Percentiles rank a stretch among this genome's conserved stretches.
These are phyloP conservation scores for Lichtheimia ramosa DNA, from an alignment of 371 early-diverging fungal species.

Conservation along the genomic window DNA sequence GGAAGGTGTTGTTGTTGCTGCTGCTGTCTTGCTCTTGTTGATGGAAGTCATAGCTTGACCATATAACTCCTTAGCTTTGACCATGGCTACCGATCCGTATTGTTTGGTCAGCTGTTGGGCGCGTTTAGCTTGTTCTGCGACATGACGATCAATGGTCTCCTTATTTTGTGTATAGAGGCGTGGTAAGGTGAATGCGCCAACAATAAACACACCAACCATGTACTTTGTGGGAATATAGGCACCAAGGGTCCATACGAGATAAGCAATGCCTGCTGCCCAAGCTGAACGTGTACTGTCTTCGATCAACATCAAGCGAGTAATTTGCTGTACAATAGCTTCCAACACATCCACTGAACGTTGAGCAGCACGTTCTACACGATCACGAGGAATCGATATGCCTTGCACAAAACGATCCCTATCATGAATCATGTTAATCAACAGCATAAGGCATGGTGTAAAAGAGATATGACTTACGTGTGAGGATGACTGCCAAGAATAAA, in stretches of 20 bases:
- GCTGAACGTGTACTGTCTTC: conserved; percentile 54
- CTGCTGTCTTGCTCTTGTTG: conserved; percentile 1
- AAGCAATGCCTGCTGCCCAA: conserved; percentile 46
- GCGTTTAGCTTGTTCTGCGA: conserved; percentile 35
- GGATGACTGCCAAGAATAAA: conserved; percentile 50
- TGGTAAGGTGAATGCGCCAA: conserved; percentile 50
- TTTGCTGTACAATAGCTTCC: conserved; percentile 47
- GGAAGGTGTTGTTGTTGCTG: too few species aligned
- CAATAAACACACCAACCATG: conserved; percentile 44
- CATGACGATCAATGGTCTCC: conserved; percentile 49
- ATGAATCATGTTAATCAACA: too few species aligned
- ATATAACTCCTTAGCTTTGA: conserved; percentile 29
- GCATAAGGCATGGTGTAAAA: not conserved
- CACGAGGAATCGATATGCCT: conserved; percentile 25
- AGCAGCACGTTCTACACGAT: conserved; percentile 36
- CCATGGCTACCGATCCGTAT: conserved; percentile 32
- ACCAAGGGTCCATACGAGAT: conserved; percentile 56
- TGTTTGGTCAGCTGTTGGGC: conserved; percentile 28
- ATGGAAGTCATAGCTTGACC: conserved; percentile 19
- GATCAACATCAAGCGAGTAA: conserved; percentile 51
- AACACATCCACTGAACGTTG: conserved; percentile 47
- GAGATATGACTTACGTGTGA: conserved; percentile 21
- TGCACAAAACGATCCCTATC: not conserved
- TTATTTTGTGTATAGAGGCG: conserved; percentile 56
- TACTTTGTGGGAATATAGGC: conserved; percentile 57